Conservation (phyloP, 345 rosid species). For the thale cress (Arabidopsis thaliana) region DNA sequence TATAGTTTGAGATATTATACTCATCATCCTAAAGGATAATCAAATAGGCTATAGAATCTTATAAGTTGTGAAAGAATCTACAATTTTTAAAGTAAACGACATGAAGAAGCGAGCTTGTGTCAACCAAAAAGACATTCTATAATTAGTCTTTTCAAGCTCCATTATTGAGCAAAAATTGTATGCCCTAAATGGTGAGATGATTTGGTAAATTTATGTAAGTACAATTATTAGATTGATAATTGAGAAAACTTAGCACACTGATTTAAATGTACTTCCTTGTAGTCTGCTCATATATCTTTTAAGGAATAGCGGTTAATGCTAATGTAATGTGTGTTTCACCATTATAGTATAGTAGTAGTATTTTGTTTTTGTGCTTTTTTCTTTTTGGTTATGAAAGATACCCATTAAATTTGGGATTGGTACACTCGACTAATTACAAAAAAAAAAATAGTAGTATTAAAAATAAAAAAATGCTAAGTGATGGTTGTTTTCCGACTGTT, state of each 20-base stretch:
- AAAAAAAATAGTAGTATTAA: too few species aligned
- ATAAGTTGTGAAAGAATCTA: constrained; percentile 33
- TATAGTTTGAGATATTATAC: neutral
- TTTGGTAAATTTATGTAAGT: constrained; percentile 9
- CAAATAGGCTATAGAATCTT: constrained; percentile 23
- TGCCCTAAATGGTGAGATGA: constrained; percentile 18
- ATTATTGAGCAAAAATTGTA: constrained; percentile 40
- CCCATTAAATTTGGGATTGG: too few species aligned
- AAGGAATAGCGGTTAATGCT: neutral
- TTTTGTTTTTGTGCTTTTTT: neutral
- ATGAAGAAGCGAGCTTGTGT: constrained; percentile 46
- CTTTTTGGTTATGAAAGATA: too few species aligned
- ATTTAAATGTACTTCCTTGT: constrained; percentile 5
- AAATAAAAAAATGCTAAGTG: too few species aligned
- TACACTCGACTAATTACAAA: too few species aligned
- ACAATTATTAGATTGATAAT: constrained; percentile 31
- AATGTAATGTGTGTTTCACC: neutral
- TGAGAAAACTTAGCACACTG: constrained; percentile 14
- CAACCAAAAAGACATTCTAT: constrained; percentile 45
- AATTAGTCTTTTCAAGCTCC: constrained; percentile 38
- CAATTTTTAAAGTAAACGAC: constrained; percentile 38
- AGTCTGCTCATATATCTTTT: constrained; percentile 3
- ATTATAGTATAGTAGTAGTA: neutral
- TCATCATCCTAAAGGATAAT: neutral
- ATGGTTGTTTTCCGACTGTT: too few species aligned